phyloP scores from a whole-genome alignment of 2,329 filamentous ascomycete genomes.

The Calonectria multiphialidica region DNA sequence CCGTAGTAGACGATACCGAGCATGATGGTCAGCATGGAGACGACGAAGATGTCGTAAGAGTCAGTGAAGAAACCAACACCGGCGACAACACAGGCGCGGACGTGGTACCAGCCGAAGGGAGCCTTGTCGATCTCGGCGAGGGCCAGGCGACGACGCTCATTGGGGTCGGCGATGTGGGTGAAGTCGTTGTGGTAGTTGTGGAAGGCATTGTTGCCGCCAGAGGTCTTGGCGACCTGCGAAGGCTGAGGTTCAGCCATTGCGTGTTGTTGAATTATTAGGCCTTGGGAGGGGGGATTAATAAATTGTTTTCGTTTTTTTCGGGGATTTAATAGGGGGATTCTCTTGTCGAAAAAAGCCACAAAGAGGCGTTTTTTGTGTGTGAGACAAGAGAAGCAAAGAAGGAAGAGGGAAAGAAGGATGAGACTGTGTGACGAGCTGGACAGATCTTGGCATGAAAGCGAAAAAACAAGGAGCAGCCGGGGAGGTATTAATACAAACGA shows the following conservation, averaged over 20 bases:
- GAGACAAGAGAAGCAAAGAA: slow-evolving; percentile 3
- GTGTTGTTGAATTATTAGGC: neutral
- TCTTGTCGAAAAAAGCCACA: neutral
- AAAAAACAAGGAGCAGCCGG: neutral
- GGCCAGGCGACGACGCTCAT: slow-evolving; percentile 82
- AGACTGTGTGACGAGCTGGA: neutral
- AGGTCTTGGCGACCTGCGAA: slow-evolving; percentile 57
- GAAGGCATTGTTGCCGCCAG: slow-evolving; percentile 77
- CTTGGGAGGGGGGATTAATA: neutral
- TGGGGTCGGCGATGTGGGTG: slow-evolving; percentile 73
- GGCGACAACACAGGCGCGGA: slow-evolving; percentile 81
- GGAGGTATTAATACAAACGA: slow-evolving; percentile 20
- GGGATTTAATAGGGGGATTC: neutral
- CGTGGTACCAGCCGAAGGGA: slow-evolving; percentile 87
- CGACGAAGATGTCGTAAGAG: slow-evolving; percentile 86
- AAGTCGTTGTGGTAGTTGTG: slow-evolving; percentile 86
- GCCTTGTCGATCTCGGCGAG: slow-evolving; percentile 87
- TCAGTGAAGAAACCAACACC: slow-evolving; percentile 93
- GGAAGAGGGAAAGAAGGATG: neutral
- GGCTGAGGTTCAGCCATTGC: slow-evolving; percentile 31
- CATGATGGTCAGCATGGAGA: slow-evolving; percentile 80
- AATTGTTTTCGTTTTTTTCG: neutral
- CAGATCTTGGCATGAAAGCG: slow-evolving; percentile 1
- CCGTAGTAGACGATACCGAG: slow-evolving; percentile 83
- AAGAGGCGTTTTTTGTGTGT: neutral